Conservation (phyloP, 176 grass and related monocot genomes). For the Rhynchospora tenuis region DNA sequence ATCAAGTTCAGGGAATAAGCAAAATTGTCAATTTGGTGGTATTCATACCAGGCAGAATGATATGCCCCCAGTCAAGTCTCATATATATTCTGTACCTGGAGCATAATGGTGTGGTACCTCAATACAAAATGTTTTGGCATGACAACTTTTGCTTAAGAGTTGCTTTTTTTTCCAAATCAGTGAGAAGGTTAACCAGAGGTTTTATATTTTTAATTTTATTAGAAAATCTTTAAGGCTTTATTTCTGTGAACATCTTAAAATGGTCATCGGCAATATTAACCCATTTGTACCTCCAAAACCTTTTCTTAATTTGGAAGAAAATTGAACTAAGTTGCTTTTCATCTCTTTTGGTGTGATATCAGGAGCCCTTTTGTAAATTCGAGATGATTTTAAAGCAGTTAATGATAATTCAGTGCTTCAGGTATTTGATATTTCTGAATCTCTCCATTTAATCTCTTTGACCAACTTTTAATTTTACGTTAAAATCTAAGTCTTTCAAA, state of each 20-base stretch:
- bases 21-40: not conserved
- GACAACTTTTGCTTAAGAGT: not conserved
- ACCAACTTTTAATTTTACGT: not conserved
- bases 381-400: conserved; percentile 72
- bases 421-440: conserved; percentile 27
- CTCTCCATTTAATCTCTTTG: not conserved
- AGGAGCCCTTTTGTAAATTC: conserved; percentile 91
- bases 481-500: not conserved
- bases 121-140: not conserved
- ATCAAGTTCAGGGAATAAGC: not conserved
- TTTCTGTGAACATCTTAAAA: not conserved
- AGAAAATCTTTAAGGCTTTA: not conserved
- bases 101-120: not conserved
- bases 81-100: not conserved
- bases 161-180: not conserved
- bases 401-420: conserved; percentile 74
- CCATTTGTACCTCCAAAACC: not conserved
- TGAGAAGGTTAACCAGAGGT: not conserved
- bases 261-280: not conserved
- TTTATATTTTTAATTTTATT: not conserved
- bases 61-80: not conserved
- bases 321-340: not conserved
- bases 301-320: not conserved
- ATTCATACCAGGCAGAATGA: not conserved
- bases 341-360: conserved; percentile 73